phyloP scores from a whole-genome alignment of 441 rosid species.

The Flueggea neowawraea region DNA sequence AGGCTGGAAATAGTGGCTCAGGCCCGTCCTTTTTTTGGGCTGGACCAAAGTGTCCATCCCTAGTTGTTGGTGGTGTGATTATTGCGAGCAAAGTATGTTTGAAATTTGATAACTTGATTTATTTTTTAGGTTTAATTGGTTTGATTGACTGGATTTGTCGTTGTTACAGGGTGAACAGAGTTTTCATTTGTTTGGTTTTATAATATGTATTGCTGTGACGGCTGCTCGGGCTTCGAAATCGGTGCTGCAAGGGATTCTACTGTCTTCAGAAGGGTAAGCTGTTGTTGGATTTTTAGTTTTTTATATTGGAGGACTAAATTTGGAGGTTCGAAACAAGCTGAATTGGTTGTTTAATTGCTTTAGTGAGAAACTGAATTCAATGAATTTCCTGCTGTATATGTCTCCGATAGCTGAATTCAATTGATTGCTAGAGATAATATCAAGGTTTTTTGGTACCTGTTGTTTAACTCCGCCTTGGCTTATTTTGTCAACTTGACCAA shows the following conservation, averaged over 20 bases:
- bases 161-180: slow-evolving; percentile 80
- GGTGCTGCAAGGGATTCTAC: slow-evolving; percentile 92
- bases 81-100: slow-evolving; percentile 80
- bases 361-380: slow-evolving; percentile 59
- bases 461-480: slow-evolving; percentile 32
- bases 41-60: too few species aligned
- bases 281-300: too few species aligned
- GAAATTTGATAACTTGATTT: neutral
- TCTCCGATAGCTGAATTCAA: slow-evolving; percentile 67
- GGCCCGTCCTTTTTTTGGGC: too few species aligned
- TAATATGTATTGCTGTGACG: slow-evolving; percentile 87
- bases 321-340: slow-evolving; percentile 7
- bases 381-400: slow-evolving; percentile 60
- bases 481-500: slow-evolving; percentile 36
- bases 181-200: slow-evolving; percentile 92
- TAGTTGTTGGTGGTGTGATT: slow-evolving; percentile 88
- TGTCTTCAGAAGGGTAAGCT: slow-evolving; percentile 93
- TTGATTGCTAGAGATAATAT: slow-evolving; percentile 20
- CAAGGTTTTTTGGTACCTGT: slow-evolving; percentile 30
- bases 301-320: neutral
- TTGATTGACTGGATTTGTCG: slow-evolving; percentile 5
- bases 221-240: slow-evolving; percentile 98
- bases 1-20: too few species aligned
- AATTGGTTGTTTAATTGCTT: slow-evolving; percentile 2
- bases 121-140: neutral